A percentile compares a stretch with the other conserved stretches of the same genome.
Conservation (phyloP, 148 eudicot species). For the Camellia lanceoleosa region DNA sequence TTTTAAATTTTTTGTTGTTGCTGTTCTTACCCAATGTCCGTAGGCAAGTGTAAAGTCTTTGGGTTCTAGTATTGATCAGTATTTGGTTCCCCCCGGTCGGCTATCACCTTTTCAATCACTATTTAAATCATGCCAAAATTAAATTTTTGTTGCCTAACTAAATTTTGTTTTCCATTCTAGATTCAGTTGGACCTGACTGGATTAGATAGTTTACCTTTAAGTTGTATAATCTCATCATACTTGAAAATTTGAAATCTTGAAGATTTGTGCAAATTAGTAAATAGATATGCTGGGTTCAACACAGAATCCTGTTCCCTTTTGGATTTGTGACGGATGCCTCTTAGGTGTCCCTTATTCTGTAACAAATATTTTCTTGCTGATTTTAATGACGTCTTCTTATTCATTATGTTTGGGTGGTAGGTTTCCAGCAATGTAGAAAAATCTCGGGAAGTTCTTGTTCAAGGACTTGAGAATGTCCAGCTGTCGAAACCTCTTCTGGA, state of each 20-base stretch:
- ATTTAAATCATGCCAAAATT: not conserved
- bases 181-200: not conserved
- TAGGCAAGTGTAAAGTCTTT: too few species aligned
- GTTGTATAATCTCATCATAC: not conserved
- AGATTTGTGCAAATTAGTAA: not conserved
- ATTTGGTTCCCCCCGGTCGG: not conserved
- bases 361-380: not conserved
- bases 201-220: not conserved
- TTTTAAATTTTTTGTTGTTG: too few species aligned
- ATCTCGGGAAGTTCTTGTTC: slow-evolving; percentile 77
- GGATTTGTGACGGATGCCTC: not conserved
- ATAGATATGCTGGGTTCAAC: not conserved
- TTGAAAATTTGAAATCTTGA: not conserved
- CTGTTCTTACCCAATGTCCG: too few species aligned
- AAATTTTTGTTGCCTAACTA: not conserved
- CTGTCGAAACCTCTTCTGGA: slow-evolving; percentile 84
- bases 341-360: not conserved
- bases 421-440: slow-evolving; percentile 68
- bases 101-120: too few species aligned
- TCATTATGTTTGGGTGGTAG: slow-evolving; percentile 29
- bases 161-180: too few species aligned
- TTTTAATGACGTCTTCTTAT: not conserved
- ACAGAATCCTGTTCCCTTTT: not conserved
- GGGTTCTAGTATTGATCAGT: not conserved
- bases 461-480: slow-evolving; percentile 64